Evolutionary conservation across 2,329 filamentous ascomycete species (phyloP), one percentile per base, ranked within the genome.

Genomic region (Aspergillus sp.): DNA sequence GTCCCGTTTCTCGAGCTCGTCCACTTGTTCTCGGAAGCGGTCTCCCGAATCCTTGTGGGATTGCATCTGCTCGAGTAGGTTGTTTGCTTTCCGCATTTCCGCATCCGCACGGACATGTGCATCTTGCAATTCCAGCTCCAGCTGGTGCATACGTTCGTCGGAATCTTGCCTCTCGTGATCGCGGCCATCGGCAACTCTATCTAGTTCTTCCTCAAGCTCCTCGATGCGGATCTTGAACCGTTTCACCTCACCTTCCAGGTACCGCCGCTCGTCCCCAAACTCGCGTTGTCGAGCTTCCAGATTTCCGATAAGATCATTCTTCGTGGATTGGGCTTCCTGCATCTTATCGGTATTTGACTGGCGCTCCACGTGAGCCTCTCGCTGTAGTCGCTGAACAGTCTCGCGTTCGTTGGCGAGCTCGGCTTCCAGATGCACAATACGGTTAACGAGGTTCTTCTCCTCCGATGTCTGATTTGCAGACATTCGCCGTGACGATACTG

Each of bases 261-360:
- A 89, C 68, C 89, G 91, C 40, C 95, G 86, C 73, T 98, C 93
- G 50, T 88, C 86, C 37, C 89, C 82, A 65, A 96, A 97, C 68
- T 98, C 95, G 24, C 86, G 86, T 74, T 97, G 91, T 63, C 96
- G 85, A 12, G 93, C 90, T 70, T 98, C 92, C 78, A 99, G 91
- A 69, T 99, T 99, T 63, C 91, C 89, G 76, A 99, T 86, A 9
- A 99, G 84, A 73, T 98, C 95, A 66, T 90, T 89, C 74, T 99
- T 99, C 1, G 90, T 97, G 3, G 91, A 93, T 66, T 95, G 91
- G 5, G 86, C 90, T 73, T 98, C 93, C 62, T 95, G 86, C 60
- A 96, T 68, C 80, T 84, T 77, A 83, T 87, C 69, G 84, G 84
- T 66, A 85, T 82, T 65, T 79, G 83, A 70, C 84, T 85, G 64